A percentile compares a stretch with the other conserved stretches of the same genome.
These are phyloP conservation scores for Colletotrichum sp. DNA, from an alignment of 2,329 filamentous ascomycete species.

Conservation along the genomic window DNA sequence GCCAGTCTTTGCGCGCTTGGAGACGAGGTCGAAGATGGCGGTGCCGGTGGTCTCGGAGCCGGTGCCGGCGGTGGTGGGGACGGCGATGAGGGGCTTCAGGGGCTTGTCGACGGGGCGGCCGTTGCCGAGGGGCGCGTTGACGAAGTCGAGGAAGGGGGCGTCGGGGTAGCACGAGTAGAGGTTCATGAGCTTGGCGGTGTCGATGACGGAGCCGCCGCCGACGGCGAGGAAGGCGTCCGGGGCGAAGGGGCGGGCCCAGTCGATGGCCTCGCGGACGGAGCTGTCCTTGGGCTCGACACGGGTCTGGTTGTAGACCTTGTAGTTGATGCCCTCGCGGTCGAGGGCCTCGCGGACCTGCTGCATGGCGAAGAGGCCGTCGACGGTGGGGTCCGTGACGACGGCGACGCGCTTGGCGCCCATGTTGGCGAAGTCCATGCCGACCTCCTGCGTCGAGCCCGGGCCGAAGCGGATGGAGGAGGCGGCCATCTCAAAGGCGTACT, in stretches of 20 bases:
- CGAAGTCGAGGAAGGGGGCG: slow-evolving; percentile 95
- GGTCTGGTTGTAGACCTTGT: slow-evolving; percentile 80
- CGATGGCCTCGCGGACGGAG: slow-evolving; percentile 89
- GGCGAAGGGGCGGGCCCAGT: slow-evolving; percentile 77
- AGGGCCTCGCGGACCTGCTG: slow-evolving; percentile 85
- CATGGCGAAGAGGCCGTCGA: slow-evolving; percentile 86
- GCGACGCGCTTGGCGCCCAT: slow-evolving; percentile 86
- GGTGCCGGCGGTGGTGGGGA: slow-evolving; percentile 84
- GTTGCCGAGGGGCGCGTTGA: slow-evolving; percentile 91
- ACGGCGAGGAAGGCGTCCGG: slow-evolving; percentile 94
- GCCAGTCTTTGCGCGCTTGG: slow-evolving; percentile 91
- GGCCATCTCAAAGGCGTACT: slow-evolving; percentile 99
- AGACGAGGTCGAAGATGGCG: slow-evolving; percentile 94
- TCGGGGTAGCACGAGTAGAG: slow-evolving; percentile 90
- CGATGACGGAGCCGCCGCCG: slow-evolving; percentile 91
- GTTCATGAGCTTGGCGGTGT: slow-evolving; percentile 99
- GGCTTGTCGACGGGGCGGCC: slow-evolving; percentile 77
- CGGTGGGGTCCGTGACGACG: slow-evolving; percentile 88
- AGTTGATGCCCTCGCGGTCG: slow-evolving; percentile 78
- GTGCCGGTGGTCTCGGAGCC: slow-evolving; percentile 96
- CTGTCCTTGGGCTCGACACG: slow-evolving; percentile 93
- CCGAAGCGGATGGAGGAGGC: slow-evolving; percentile 94
- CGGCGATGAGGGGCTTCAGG: slow-evolving; percentile 78
- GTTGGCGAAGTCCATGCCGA: slow-evolving; percentile 97
- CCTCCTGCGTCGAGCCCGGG: slow-evolving; percentile 90